Conservation (phyloP, 306 rosid species). For the Vigna unguiculata region DNA sequence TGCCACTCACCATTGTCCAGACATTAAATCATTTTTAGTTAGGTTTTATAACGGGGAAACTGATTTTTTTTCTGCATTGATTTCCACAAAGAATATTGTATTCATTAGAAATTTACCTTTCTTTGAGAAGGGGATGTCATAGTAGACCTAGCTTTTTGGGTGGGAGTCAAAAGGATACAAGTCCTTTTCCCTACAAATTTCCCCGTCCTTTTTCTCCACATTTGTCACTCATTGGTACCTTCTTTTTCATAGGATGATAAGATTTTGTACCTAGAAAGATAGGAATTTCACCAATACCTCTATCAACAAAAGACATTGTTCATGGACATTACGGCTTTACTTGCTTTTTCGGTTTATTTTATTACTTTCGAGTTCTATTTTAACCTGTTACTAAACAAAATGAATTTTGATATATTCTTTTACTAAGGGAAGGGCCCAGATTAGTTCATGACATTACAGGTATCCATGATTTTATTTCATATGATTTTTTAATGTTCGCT, state of each 20-base stretch:
- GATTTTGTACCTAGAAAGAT: slow-evolving; percentile 47
- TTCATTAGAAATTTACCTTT: slow-evolving; percentile 25
- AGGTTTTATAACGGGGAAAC: slow-evolving; percentile 37
- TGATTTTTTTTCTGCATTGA: slow-evolving; percentile 26
- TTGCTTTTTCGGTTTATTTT: not conserved
- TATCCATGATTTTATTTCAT: not conserved
- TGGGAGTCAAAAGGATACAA: not conserved
- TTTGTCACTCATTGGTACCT: slow-evolving; percentile 31
- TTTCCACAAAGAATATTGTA: slow-evolving; percentile 40
- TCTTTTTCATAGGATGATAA: slow-evolving; percentile 28
- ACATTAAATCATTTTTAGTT: slow-evolving; percentile 10
- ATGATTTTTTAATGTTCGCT: not conserved
- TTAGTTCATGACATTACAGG: not conserved
- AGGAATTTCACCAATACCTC: slow-evolving; percentile 33
- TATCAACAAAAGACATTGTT: slow-evolving; percentile 8
- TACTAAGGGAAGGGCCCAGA: not conserved
- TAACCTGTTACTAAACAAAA: not conserved
- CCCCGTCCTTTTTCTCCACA: slow-evolving; percentile 15
- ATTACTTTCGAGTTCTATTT: slow-evolving; percentile 1
- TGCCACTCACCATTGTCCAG: slow-evolving; percentile 11
- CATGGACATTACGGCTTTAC: not conserved
- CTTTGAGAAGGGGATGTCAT: slow-evolving; percentile 35
- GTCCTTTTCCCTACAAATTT: slow-evolving; percentile 25
- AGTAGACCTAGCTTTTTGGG: slow-evolving; percentile 39
- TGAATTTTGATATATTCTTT: not conserved